Conservation (phyloP, 768 basidiomycete species). For the Serendipita sp. region DNA sequence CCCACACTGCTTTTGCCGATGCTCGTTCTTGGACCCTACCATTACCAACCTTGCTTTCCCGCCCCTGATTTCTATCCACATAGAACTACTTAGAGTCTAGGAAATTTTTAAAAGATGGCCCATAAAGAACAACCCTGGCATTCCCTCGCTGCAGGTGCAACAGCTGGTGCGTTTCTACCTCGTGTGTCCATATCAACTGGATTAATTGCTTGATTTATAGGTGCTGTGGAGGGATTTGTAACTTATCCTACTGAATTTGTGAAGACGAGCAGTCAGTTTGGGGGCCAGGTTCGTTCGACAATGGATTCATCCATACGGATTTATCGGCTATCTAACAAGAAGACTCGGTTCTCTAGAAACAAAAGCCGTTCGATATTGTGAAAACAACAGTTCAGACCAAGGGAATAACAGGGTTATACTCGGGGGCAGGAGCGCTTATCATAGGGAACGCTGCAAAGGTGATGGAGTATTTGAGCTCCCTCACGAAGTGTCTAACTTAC, state of each 20-base stretch:
- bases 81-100: background rate
- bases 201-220: constrained; percentile 21
- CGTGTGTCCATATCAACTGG: no score
- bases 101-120: constrained; percentile 21
- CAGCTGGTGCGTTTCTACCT: constrained; percentile 88
- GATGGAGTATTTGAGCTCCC: background rate
- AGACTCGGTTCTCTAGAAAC: constrained; percentile 28
- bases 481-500: background rate
- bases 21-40: background rate
- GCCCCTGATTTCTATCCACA: background rate
- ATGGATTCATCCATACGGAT: background rate
- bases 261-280: constrained; percentile 88
- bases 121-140: constrained; percentile 72
- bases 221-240: constrained; percentile 42
- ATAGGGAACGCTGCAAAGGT: constrained; percentile 76
- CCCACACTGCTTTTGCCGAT: background rate
- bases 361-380: constrained; percentile 61
- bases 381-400: constrained; percentile 54
- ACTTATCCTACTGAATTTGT: constrained; percentile 87
- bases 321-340: background rate
- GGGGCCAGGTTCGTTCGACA: constrained; percentile 41
- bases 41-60: background rate
- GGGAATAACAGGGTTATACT: constrained; percentile 79
- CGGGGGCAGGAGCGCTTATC: constrained; percentile 78
- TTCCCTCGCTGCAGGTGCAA: constrained; percentile 79